Evolutionary conservation across 139 green algal genomes (phyloP), one percentile per base, ranked within the genome.

Genomic region (Diplosphaera chodatii): DNA sequence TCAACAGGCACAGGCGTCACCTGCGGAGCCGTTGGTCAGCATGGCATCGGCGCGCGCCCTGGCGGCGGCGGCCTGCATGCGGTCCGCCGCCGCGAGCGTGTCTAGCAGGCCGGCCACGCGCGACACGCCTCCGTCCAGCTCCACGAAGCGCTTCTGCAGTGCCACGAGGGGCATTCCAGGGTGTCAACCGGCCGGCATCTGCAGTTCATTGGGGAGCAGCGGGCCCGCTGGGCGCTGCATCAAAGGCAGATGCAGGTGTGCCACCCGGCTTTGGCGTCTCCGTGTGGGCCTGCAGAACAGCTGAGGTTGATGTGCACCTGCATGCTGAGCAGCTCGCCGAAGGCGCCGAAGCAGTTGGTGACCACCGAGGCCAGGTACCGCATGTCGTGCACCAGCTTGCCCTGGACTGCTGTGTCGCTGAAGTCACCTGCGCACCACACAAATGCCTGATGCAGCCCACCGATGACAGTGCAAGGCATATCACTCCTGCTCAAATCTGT

Each of bases 281-380:
- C n/a, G n/a, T n/a, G n/a, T n/a, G n/a, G n/a, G n/a, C n/a, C n/a
- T n/a, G n/a, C n/a, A n/a, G n/a, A n/a, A n/a, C n/a, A n/a, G n/a
- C n/a, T n/a, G n/a, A n/a, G n/a, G n/a, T n/a, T 21, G 37, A 8
- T 13, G 37, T 13, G 16, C 10, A 59, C 48, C 48, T 59, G 48
- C 48, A 59, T 59, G 28, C 83, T 84, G 64, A 93, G 72, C 33
- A 93, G 69, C 65, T 93, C 88, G 15, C 88, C 88, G 72, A 92
- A 93, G 30, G 87, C 76, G 32, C 80, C 77, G 77, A 93, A 93
- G 64, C 74, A 87, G 18, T 88, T 75, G n/a, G 88, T 86, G 40
- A 93, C 87, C 22, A 93, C 83, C 3, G 78, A 85, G 15, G 88
- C 88, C 59, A 93, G 80, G 75, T 94, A 93, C 32, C 88, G 80